Percentiles rank a stretch among this genome's conserved stretches.
Evolutionary conservation across 345 rosid species (phyloP).

Genomic region (Sonneratia alba): DNA sequence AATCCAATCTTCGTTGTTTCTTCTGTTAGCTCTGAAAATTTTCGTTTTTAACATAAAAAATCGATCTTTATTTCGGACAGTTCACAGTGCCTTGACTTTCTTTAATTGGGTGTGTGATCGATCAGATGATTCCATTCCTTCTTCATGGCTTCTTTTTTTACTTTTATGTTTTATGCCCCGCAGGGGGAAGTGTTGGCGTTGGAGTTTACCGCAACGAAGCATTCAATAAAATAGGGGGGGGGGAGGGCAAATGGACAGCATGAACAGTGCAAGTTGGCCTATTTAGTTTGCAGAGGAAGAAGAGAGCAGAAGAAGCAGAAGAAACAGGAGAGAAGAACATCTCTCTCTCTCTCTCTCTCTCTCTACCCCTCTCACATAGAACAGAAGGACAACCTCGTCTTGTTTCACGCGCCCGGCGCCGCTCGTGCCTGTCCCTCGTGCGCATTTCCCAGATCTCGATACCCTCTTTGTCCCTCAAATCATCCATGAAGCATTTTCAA

Average conservation of each 20-base stretch:
- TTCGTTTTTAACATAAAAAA: not conserved
- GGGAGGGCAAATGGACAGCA: not conserved
- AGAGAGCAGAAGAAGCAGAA: not conserved
- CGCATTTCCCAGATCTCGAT: conserved; percentile 39
- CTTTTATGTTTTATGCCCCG: not conserved
- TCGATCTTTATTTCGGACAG: not conserved
- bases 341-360: not conserved
- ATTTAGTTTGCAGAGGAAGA: not conserved
- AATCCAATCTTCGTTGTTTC: not conserved
- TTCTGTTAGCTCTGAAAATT: not conserved
- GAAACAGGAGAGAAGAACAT: not conserved
- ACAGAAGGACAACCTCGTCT: conserved; percentile 9
- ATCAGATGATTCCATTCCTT: not conserved
- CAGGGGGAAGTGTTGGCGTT: not conserved
- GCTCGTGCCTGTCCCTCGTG: conserved; percentile 36
- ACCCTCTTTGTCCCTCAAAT: not conserved
- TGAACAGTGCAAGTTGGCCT: conserved; percentile 9
- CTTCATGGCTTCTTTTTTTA: not conserved
- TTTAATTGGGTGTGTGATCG: not conserved
- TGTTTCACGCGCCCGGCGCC: conserved; percentile 25
- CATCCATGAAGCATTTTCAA: not conserved
- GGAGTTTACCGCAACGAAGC: not conserved
- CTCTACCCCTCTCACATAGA: not conserved
- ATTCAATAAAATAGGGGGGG: not conserved
- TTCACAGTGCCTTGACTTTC: conserved; percentile 7